These are phyloP conservation scores for Aspergillus biplanus DNA, from an alignment of 495 filamentous ascomycete species.

Conservation along the genomic window DNA sequence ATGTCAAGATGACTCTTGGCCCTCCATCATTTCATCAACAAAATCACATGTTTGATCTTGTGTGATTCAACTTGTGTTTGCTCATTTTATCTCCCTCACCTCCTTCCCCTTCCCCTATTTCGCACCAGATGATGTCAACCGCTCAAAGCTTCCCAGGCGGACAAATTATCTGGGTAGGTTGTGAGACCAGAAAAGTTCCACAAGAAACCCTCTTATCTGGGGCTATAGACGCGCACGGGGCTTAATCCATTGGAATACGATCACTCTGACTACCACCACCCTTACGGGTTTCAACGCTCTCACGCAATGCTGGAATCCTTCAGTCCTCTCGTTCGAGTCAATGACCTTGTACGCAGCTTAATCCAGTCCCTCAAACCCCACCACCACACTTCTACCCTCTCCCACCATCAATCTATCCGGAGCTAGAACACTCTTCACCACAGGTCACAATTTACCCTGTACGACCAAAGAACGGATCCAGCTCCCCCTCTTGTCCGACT, in stretches of 20 bases:
- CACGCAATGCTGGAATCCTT: neutral
- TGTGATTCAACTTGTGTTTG: neutral
- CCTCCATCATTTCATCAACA: neutral
- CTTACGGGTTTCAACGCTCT: neutral
- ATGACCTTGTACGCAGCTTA: neutral
- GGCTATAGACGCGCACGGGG: neutral
- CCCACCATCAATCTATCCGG: neutral
- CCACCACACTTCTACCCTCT: neutral
- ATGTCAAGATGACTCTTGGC: no score
- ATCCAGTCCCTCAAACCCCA: neutral
- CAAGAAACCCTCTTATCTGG: neutral
- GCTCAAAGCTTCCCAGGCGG: neutral
- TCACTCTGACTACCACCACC: neutral
- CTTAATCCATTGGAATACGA: neutral
- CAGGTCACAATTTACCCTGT: neutral
- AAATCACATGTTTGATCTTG: neutral
- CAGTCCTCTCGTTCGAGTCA: neutral
- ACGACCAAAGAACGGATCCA: neutral
- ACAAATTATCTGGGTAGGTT: neutral
- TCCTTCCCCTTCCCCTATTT: neutral
- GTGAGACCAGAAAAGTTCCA: neutral
- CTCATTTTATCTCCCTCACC: neutral
- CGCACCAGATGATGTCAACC: neutral
- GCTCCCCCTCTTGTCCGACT: conserved; percentile 1
- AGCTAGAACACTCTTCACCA: conserved; percentile 5